Evolutionary conservation across 1,284 basidiomycete genomes (phyloP).

Genomic region (Ustilago bromivora): DNA sequence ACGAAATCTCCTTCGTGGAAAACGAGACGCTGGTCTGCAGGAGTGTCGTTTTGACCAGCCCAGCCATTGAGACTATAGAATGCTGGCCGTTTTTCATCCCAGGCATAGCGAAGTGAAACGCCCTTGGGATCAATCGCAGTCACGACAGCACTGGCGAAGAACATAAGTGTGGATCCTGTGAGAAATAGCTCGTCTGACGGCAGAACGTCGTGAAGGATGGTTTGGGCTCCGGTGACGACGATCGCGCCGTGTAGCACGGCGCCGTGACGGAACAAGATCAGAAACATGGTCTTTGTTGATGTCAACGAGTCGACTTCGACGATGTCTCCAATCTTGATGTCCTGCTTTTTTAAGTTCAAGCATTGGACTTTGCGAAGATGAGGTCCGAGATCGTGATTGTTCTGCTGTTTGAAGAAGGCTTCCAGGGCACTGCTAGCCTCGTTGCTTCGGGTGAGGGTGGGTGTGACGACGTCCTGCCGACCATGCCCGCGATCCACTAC

Average conservation of each 20-base stretch:
- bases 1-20: constrained; percentile 51
- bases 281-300: background rate
- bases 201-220: constrained; percentile 15
- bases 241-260: background rate
- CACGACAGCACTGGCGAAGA: background rate
- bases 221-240: background rate
- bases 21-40: background rate
- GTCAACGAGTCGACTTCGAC: background rate
- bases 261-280: background rate
- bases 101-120: constrained; percentile 13
- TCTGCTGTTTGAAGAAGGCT: constrained; percentile 9
- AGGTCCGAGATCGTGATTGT: too few relatives aligned
- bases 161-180: background rate
- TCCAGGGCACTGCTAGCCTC: constrained; percentile 1
- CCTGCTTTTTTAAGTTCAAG: too few relatives aligned
- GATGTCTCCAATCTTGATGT: constrained; percentile 11
- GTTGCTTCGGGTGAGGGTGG: background rate
- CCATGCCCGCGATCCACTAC: constrained; percentile 1
- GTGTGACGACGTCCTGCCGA: too few relatives aligned
- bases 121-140: constrained; percentile 3
- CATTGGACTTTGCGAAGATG: background rate
- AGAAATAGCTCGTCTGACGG: constrained; percentile 17
- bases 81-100: constrained; percentile 15
- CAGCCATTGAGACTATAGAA: constrained; percentile 19
- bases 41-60: background rate